A percentile compares a stretch with the other conserved stretches of the same genome.
phyloP scores from a whole-genome alignment of 2,329 filamentous ascomycete species.

The Microascus cirrosus region DNA sequence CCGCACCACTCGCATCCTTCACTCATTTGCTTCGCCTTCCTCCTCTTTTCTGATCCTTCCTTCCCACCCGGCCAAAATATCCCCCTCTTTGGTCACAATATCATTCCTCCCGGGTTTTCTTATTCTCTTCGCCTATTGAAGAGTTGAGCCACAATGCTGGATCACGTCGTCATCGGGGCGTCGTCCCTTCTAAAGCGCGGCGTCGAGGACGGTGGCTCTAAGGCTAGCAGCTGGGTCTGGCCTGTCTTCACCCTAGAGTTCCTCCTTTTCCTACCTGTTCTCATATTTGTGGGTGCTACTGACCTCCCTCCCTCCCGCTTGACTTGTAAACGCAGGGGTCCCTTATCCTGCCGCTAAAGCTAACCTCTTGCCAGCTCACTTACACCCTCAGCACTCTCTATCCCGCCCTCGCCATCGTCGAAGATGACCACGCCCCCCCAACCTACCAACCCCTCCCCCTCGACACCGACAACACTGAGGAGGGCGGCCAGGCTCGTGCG shows the following conservation, averaged over 20 bases:
- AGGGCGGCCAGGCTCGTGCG: conserved; percentile 10
- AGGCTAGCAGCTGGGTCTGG: neutral
- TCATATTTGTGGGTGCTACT: neutral
- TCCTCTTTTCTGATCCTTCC: neutral
- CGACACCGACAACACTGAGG: conserved; percentile 23
- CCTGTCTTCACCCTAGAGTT: neutral
- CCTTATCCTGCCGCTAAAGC: neutral
- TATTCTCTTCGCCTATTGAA: neutral
- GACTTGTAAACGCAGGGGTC: neutral
- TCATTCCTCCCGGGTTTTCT: neutral
- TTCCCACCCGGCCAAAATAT: neutral
- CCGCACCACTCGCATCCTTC: neutral
- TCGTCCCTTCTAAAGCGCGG: conserved; percentile 1
- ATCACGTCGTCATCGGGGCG: neutral
- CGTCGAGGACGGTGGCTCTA: neutral
- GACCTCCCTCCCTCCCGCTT: neutral
- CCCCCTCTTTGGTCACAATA: neutral
- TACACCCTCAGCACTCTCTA: conserved; percentile 41
- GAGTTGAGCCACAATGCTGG: neutral
- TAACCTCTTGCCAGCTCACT: conserved; percentile 20
- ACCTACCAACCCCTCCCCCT: conserved; percentile 40
- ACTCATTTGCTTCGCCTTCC: neutral
- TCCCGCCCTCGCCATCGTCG: conserved; percentile 44
- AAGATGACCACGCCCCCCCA: conserved; percentile 41
- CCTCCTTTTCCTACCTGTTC: conserved; percentile 2